These are phyloP conservation scores for Passalora sequoiae DNA, from an alignment of 2,329 filamentous ascomycete genomes.

Conservation along the genomic window DNA sequence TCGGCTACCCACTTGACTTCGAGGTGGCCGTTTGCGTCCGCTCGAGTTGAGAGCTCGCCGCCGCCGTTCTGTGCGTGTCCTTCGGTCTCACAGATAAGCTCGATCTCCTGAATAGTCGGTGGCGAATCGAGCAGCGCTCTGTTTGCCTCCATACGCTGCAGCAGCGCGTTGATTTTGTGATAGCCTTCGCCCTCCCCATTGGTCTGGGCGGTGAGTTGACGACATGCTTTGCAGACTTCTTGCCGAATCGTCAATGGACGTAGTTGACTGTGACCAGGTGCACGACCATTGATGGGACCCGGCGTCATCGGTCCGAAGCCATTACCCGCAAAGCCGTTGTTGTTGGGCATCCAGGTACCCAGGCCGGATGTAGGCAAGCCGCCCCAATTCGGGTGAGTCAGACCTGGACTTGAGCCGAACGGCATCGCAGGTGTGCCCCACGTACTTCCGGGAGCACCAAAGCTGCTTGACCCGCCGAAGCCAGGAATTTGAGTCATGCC, in stretches of 20 bases:
- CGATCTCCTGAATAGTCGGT: constrained; percentile 62
- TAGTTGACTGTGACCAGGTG: constrained; percentile 24
- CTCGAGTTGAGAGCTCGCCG: constrained; percentile 71
- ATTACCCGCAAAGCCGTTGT: constrained; percentile 47
- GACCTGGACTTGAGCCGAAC: constrained; percentile 35
- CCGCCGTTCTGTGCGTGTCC: constrained; percentile 82
- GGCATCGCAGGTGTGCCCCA: constrained; percentile 42
- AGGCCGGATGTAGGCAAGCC: constrained; percentile 34
- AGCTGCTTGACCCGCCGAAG: constrained; percentile 22
- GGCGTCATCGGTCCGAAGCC: constrained; percentile 26
- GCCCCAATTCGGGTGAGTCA: constrained; percentile 38
- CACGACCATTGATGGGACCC: constrained; percentile 39
- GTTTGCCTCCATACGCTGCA: constrained; percentile 59
- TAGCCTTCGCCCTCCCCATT: constrained; percentile 54
- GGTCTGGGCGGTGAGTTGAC: constrained; percentile 48
- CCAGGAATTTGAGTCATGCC: constrained; percentile 27
- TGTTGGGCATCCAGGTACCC: constrained; percentile 32
- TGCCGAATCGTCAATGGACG: constrained; percentile 65
- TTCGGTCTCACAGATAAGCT: constrained; percentile 84
- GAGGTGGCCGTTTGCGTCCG: constrained; percentile 36
- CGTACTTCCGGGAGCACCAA: constrained; percentile 32
- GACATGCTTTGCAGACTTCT: constrained; percentile 74
- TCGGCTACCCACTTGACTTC: constrained; percentile 41
- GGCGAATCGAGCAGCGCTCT: constrained; percentile 54
- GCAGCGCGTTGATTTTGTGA: constrained; percentile 61